Base-by-base conservation (phyloP, 2,329 filamentous ascomycete genomes). In the Ophiostoma ulmi region DNA sequence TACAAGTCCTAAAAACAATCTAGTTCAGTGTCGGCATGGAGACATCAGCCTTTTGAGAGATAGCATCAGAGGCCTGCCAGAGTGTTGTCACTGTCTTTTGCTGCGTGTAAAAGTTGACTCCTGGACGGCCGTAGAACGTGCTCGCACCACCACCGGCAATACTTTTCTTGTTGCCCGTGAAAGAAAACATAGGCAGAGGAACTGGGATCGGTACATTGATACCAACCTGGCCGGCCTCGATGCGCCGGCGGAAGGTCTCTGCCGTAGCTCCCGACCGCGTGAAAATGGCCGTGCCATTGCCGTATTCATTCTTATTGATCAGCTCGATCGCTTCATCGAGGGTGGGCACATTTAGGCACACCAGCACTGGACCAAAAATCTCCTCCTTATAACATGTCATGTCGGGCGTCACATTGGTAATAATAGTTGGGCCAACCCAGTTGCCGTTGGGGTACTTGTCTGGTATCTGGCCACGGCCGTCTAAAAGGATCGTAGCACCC, bases 1-100 rank as follows among this genome's bases (percentile, higher is more conserved):
- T 26, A 3, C 10, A 26, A 11, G 8, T 58, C n/a, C 10, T 48
- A 48, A 20, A 20, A 20, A 26, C 35, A 55, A 7, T n/a, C n/a
- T 22, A 73, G 39, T 72, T 70, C 65, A 74, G 58, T 36, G 72
- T 87, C 26, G 94, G 94, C 94, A 98, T 98, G 73, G 91, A 87
- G 13, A 96, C 93, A 76, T 90, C 88, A 20, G 94, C 94, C 86
- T 94, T 94, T 75, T 89, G 91, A 70, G 88, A 90, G 67, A 95
- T 86, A 0, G 93, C 94, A 82, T 97, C 94, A 77, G 94, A 89
- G 73, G 87, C 88, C 77, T 88, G 88, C 95, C 95, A 99, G 79
- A 96, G 82, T 75, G 92, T 90, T 69, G 95, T 99, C 67, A 99
- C 95, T 2, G 95, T 99, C 91, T 99, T 98, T 78, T 91, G 87